These are phyloP conservation scores for Ambrosiella beaveri DNA, from an alignment of 2,329 filamentous ascomycete genomes.

Conservation along the genomic window DNA sequence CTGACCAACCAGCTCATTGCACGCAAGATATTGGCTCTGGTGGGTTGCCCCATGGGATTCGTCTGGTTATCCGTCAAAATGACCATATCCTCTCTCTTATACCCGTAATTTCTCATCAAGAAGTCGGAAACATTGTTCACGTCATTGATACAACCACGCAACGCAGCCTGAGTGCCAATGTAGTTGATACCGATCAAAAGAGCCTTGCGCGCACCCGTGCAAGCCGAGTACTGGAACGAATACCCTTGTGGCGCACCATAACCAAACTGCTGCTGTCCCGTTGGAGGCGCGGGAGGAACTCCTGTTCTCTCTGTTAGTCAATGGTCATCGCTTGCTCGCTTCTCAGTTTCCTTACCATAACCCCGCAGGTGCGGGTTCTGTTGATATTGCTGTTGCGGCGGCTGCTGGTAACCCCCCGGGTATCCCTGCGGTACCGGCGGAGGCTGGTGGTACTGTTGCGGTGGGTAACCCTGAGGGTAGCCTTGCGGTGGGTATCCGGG, in stretches of 20 bases:
- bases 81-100: constrained; percentile 41
- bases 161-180: constrained; percentile 36
- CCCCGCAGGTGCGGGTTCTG: constrained; percentile 12
- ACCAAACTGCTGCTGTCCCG: constrained; percentile 54
- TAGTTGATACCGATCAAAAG: constrained; percentile 46
- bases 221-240: constrained; percentile 79
- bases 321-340: constrained; percentile 21
- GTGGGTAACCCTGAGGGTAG: constrained; percentile 1
- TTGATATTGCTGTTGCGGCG: constrained; percentile 8
- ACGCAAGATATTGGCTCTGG: constrained; percentile 35
- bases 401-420: constrained; percentile 1
- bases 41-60: constrained; percentile 38
- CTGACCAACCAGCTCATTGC: constrained; percentile 44
- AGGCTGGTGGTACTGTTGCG: constrained; percentile 4
- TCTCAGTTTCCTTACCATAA: constrained; percentile 10
- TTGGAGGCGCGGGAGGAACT: constrained; percentile 46
- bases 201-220: constrained; percentile 59
- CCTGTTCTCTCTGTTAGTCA: constrained; percentile 19
- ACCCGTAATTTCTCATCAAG: constrained; percentile 34
- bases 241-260: constrained; percentile 66
- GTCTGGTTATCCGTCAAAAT: constrained; percentile 39
- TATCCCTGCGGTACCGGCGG: constrained; percentile 2
- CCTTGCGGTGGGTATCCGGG: constrained; percentile 7
- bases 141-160: constrained; percentile 43
- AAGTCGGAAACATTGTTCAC: constrained; percentile 42